phyloP scores from a whole-genome alignment of 306 rosid species.

The Acacia confusa region DNA sequence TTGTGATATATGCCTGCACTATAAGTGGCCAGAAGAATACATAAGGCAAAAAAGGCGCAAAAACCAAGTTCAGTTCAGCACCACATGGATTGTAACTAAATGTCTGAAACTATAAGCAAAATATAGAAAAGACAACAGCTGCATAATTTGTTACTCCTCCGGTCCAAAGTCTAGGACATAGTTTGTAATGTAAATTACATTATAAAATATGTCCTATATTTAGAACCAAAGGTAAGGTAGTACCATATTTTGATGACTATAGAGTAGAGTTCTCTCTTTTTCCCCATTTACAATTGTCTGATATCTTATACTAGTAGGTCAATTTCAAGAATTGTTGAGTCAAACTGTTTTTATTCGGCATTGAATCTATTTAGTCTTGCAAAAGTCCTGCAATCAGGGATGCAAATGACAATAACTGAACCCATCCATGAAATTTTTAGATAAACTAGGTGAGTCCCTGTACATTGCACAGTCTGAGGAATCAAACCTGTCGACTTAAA shows the following conservation, averaged over 20 bases:
- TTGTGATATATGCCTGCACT: neutral
- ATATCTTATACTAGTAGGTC: neutral
- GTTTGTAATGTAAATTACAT: too few relatives aligned
- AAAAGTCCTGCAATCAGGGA: neutral
- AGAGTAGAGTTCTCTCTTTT: neutral
- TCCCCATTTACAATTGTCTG: neutral
- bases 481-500: neutral
- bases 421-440: neutral
- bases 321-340: neutral
- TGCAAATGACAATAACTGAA: neutral
- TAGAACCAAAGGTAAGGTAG: too few relatives aligned
- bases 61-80: neutral
- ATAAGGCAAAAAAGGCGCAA: neutral
- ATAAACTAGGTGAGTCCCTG: neutral
- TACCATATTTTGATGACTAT: neutral
- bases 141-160: neutral
- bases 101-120: neutral
- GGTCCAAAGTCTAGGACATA: too few relatives aligned
- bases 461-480: neutral
- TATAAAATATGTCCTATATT: too few relatives aligned
- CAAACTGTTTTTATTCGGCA: neutral
- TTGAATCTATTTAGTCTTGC: slow-evolving; percentile 1
- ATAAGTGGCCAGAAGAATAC: neutral
- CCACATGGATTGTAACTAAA: slow-evolving; percentile 5
- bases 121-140: neutral